A percentile compares a stretch with the other conserved stretches of the same genome.
Evolutionary conservation across 192 early-diverging fungal genomes (phyloP).

Genomic region (Dimargaris cristalligena): DNA sequence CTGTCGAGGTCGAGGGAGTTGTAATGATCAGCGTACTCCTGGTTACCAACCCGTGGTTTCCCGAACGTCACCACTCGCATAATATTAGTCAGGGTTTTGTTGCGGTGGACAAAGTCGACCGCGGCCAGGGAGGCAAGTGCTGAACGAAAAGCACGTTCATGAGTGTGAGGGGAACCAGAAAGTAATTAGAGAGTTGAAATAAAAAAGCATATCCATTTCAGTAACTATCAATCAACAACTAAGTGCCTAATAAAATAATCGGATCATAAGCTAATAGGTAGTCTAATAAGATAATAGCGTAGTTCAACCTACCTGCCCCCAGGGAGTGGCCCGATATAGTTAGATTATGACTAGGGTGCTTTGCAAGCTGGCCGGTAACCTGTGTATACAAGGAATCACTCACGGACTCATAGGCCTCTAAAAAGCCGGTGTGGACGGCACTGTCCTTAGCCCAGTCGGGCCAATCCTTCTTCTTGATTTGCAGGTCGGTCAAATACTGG

Average conservation of each 20-base stretch:
- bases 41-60: conserved; percentile 26
- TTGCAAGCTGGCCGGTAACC: conserved; percentile 1
- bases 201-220: too few relatives aligned
- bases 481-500: conserved; percentile 18
- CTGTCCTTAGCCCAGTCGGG: conserved; percentile 16
- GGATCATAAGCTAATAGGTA: too few relatives aligned
- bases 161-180: too few relatives aligned
- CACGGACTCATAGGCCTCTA: conserved; percentile 17
- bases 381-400: conserved; percentile 10
- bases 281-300: too few relatives aligned
- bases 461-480: conserved; percentile 16
- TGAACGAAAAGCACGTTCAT: too few relatives aligned
- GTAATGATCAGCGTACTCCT: conserved; percentile 20
- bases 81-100: conserved; percentile 15
- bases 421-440: conserved; percentile 22
- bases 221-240: too few relatives aligned
- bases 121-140: conserved; percentile 21
- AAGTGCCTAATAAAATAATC: too few relatives aligned
- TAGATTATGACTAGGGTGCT: conserved; percentile 20
- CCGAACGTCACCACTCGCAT: conserved; percentile 21
- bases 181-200: too few relatives aligned
- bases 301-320: background rate
- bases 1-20: conserved; percentile 14
- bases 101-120: conserved; percentile 15
- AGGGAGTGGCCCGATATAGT: conserved; percentile 16